phyloP scores from a whole-genome alignment of 202 grass and related monocot species.

The Bolboschoenoplectus hybrid region DNA sequence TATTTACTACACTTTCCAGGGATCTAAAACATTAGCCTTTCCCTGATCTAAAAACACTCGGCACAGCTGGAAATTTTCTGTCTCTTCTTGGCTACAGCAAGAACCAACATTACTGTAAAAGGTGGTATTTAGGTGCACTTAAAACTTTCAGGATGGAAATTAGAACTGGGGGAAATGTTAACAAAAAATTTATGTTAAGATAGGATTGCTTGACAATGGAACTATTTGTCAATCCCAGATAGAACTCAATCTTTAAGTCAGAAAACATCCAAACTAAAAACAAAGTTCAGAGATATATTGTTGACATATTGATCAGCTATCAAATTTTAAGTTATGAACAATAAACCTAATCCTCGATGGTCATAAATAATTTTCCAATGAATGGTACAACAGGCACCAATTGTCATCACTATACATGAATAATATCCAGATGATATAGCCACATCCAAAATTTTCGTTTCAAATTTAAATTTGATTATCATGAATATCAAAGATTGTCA shows the following conservation, averaged over 20 bases:
- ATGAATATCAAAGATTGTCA: slow-evolving; percentile 9
- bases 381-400: background rate
- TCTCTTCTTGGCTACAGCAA: background rate
- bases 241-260: background rate
- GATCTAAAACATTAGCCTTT: background rate
- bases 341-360: background rate
- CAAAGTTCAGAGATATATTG: slow-evolving; percentile 17
- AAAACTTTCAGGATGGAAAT: background rate
- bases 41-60: background rate
- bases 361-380: background rate
- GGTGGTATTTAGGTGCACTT: background rate
- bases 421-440: slow-evolving; percentile 4
- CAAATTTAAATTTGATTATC: slow-evolving; percentile 2
- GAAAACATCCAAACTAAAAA: slow-evolving; percentile 16
- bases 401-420: background rate
- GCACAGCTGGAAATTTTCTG: background rate
- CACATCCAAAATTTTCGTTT: background rate
- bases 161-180: background rate
- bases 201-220: too few relatives aligned
- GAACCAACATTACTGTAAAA: background rate
- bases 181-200: too few relatives aligned
- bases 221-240: background rate
- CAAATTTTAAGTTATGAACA: background rate
- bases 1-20: background rate
- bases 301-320: slow-evolving; percentile 10